phyloP scores from a whole-genome alignment of 1,139 yeast species.

The Maudiozyma humilis region DNA sequence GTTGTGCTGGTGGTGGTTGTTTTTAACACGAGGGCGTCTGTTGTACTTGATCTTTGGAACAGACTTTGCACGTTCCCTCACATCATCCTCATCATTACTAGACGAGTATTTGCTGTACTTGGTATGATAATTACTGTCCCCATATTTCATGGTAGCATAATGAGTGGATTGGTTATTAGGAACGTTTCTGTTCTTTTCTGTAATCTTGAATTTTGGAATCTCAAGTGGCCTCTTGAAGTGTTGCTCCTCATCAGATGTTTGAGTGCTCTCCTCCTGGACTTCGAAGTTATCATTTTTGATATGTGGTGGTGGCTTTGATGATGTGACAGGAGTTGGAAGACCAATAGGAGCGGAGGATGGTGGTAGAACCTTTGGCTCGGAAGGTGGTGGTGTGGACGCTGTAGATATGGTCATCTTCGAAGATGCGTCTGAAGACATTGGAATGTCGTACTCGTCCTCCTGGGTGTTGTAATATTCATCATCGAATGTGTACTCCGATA shows the following conservation, averaged over 20 bases:
- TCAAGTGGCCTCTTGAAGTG: conserved; percentile 9
- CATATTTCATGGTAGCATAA: conserved; percentile 3
- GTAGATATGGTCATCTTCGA: not conserved
- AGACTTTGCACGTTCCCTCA: conserved; percentile 22
- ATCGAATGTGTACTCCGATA: conserved; percentile 74
- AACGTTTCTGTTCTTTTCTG: conserved; percentile 3
- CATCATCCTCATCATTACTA: conserved; percentile 3
- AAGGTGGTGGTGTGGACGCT: conserved; percentile 3
- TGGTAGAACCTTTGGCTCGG: conserved; percentile 12
- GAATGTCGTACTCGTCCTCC: conserved; percentile 28
- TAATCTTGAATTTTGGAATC: conserved; percentile 11
- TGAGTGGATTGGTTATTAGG: not conserved
- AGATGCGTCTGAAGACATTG: conserved; percentile 2
- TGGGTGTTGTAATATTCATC: conserved; percentile 50
- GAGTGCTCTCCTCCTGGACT: not conserved
- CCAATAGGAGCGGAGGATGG: conserved; percentile 23
- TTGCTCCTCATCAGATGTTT: not conserved
- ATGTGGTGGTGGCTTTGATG: conserved; percentile 14
- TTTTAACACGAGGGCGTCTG: conserved; percentile 18
- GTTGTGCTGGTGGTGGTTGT: conserved; percentile 4
- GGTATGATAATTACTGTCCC: conserved; percentile 1
- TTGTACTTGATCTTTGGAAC: conserved; percentile 24
- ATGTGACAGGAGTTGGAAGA: conserved; percentile 21
- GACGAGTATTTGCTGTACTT: not conserved
- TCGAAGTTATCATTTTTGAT: conserved; percentile 8